Base-by-base conservation (phyloP, 1,139 yeast species). In the Geotrichum candidum region DNA sequence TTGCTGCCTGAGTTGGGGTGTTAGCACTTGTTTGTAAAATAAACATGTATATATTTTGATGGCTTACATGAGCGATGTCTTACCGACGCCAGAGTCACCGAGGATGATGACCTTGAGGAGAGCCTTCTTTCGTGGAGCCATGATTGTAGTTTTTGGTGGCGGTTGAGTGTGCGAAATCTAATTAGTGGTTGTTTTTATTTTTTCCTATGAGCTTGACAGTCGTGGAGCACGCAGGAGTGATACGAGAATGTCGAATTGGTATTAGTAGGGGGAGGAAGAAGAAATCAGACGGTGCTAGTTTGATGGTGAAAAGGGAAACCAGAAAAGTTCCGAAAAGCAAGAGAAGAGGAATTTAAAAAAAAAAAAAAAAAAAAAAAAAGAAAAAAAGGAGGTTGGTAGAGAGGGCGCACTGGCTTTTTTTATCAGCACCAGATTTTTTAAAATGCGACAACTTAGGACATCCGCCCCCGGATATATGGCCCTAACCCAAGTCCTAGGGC, bases 21-120 rank as follows among this genome's bases (percentile, higher is more conserved):
- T 41, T 41, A 41, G 48, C 6, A n/a, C 13, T 1, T 41, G 15
- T 15, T n/a, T n/a, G 3, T 2, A 15, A 33, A 25, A 55, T 3
- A 25, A 25, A 54, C 2, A 4, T 7, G 7, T 18, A 52, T 1
- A 52, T 3, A 31, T n/a, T 3, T 52, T 52, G 63, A 54, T 27
- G n/a, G 68, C 74, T 45, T 62, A 71, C 80, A 94, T 92, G 70
- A 94, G 80, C 4, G 97, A 91, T 31, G 99, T 94, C 79, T 94
- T 94, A 31, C 99, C 99, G 59, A 94, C 99, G 59, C 98, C 99
- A 4, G 97, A 89, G 75, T 94, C 99, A 53, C 99, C 99, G 63
- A 94, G 82, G 63, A 94, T 91, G 74, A 94, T 94, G 65, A 94
- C 96, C 77, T 94, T 94, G 68, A 94, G 83, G 75, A 94, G 83